Evolutionary conservation across 805 yeast species (phyloP).

Genomic region (Zygotorulaspora florentina): DNA sequence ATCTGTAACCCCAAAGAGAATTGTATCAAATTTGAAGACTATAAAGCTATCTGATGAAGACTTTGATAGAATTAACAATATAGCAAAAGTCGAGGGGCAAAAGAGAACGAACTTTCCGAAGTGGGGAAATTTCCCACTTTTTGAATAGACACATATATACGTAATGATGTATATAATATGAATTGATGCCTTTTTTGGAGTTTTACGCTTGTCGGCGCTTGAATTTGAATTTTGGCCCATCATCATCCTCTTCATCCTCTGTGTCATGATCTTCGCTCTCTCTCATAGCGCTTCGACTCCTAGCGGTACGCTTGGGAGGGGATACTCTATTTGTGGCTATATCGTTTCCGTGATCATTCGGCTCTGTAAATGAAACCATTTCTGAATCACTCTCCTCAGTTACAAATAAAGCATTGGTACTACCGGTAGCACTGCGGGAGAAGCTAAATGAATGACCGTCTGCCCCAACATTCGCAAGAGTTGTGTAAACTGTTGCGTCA

Average conservation of each 20-base stretch:
- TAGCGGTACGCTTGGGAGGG: not conserved
- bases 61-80: constrained; percentile 27
- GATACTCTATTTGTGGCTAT: not conserved
- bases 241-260: constrained; percentile 33
- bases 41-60: constrained; percentile 37
- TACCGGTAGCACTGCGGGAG: constrained; percentile 3
- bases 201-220: constrained; percentile 19
- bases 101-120: constrained; percentile 31
- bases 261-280: constrained; percentile 25
- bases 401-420: constrained; percentile 16
- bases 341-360: not conserved
- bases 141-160: constrained; percentile 6
- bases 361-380: not conserved
- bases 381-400: constrained; percentile 19
- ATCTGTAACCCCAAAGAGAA: constrained; percentile 43
- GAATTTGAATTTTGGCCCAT: constrained; percentile 37
- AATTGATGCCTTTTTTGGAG: not conserved
- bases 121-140: constrained; percentile 25
- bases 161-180: not conserved
- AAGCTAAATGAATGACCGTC: constrained; percentile 7
- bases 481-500: not conserved
- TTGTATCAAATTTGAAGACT: constrained; percentile 35
- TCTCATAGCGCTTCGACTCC: constrained; percentile 13
- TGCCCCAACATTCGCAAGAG: not conserved
- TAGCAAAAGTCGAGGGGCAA: constrained; percentile 30